Percentiles rank a stretch among this genome's conserved stretches.
phyloP scores from a whole-genome alignment of 176 grass and related monocot species.

The Chloris gayana region DNA sequence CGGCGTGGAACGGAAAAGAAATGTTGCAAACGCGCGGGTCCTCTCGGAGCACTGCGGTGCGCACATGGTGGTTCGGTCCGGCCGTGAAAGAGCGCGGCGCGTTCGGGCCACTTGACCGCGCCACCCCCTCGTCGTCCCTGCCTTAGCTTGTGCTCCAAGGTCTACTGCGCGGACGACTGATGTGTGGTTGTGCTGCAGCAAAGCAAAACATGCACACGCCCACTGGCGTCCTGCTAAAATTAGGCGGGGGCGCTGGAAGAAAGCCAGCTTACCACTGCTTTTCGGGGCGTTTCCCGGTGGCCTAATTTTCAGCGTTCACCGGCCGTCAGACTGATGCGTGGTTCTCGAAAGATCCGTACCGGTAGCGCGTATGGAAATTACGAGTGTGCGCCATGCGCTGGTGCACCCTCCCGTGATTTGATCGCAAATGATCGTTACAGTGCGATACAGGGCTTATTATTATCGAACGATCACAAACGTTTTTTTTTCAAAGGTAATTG shows the following conservation, averaged over 20 bases:
- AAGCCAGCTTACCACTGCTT: neutral
- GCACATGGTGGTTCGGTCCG: neutral
- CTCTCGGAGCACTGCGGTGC: neutral
- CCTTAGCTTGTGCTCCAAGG: neutral
- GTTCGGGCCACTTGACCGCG: neutral
- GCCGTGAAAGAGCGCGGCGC: neutral
- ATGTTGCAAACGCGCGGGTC: neutral
- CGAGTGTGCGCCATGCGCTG: too few relatives aligned
- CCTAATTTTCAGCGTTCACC: neutral
- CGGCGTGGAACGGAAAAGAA: neutral
- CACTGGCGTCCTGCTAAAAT: neutral
- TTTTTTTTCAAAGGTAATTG: too few relatives aligned
- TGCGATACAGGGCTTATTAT: rapidly evolving
- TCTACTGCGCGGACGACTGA: neutral
- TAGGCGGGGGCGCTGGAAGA: neutral
- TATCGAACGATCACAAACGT: too few relatives aligned
- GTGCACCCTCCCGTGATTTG: neutral
- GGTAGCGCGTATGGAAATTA: too few relatives aligned
- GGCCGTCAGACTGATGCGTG: too few relatives aligned
- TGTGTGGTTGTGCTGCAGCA: neutral
- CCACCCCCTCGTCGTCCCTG: neutral
- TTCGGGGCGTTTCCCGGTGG: neutral
- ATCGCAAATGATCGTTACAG: neutral
- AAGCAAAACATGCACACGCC: neutral
- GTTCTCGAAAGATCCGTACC: too few relatives aligned